phyloP scores from a whole-genome alignment of 148 eudicot species.

The Amaranthus palmeri region DNA sequence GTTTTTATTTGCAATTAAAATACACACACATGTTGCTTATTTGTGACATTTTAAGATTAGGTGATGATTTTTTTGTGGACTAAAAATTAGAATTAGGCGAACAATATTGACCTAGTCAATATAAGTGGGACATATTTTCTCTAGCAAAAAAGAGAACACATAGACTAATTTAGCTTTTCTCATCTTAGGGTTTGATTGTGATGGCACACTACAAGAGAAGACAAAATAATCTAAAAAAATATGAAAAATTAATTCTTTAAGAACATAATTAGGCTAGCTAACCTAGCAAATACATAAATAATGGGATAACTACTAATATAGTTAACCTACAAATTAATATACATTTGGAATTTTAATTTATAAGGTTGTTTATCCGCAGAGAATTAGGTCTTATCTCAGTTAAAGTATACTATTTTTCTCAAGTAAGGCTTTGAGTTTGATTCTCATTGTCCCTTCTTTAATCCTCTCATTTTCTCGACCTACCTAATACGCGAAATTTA shows the following conservation, averaged over 20 bases:
- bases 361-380: no score
- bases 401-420: no score
- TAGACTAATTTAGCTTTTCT: background rate
- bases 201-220: background rate
- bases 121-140: background rate
- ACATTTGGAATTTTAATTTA: no score
- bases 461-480: no score
- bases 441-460: no score
- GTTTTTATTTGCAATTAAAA: background rate
- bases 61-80: no score
- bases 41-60: background rate
- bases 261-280: background rate
- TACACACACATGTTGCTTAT: background rate
- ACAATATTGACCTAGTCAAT: conserved; percentile 3
- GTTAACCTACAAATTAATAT: no score
- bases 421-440: no score
- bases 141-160: background rate
- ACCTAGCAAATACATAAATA: no score
- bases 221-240: background rate
- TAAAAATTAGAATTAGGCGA: background rate
- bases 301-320: no score
- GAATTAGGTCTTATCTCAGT: no score
- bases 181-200: background rate
- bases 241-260: background rate
- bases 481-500: no score